A percentile compares a stretch with the other conserved stretches of the same genome.
Conservation (phyloP, 2,329 filamentous ascomycete genomes). For the Sclerotinia sclerotiorum region DNA sequence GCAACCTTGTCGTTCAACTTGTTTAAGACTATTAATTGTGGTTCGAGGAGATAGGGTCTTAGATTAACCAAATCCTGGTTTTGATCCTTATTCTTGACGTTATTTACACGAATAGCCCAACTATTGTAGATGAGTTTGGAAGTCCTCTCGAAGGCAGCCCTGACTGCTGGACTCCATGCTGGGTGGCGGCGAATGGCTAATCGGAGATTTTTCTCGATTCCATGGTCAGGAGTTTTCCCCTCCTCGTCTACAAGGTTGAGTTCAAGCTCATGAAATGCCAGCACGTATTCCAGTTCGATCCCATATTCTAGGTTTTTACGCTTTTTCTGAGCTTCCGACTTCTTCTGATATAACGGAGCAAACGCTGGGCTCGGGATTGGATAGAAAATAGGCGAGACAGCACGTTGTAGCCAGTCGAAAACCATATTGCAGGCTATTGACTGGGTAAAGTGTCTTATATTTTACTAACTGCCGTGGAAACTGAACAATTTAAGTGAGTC, state of each 20-base stretch:
- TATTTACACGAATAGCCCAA: conserved; percentile 27
- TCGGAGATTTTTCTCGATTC: conserved; percentile 23
- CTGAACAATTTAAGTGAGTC: background rate
- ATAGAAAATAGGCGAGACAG: background rate
- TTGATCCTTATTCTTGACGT: background rate
- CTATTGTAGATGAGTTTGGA: conserved; percentile 30
- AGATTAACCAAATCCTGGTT: background rate
- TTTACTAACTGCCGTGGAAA: background rate
- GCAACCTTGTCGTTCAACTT: conserved; percentile 22
- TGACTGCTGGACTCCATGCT: conserved; percentile 20
- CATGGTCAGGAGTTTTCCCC: background rate
- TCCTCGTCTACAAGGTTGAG: conserved; percentile 21
- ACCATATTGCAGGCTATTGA: conserved; percentile 5
- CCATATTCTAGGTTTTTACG: conserved; percentile 27
- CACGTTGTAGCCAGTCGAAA: background rate
- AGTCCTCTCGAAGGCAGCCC: background rate
- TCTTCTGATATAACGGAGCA: background rate
- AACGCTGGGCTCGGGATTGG: background rate
- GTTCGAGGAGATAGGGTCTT: conserved; percentile 26
- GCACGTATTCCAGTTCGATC: conserved; percentile 34
- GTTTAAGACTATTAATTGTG: conserved; percentile 26
- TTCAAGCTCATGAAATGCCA: conserved; percentile 32
- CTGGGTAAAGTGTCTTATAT: background rate
- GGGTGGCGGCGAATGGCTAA: conserved; percentile 23
- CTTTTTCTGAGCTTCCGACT: background rate